phyloP scores from a whole-genome alignment of 2,329 filamentous ascomycete genomes.

The Pseudopyrenochaeta lycopersici region DNA sequence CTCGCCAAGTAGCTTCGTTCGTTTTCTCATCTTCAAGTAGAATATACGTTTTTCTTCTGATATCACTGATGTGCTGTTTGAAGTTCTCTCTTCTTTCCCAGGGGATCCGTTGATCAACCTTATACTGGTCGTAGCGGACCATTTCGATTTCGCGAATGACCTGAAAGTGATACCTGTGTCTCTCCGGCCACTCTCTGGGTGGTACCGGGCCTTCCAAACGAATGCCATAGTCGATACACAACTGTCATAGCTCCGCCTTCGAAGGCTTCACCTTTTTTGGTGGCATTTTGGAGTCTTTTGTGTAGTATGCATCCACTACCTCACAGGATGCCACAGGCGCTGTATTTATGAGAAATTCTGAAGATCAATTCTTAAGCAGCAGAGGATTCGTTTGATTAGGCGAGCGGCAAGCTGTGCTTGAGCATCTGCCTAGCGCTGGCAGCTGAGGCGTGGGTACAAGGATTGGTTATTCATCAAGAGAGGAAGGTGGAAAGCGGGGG shows the following conservation, averaged over 20 bases:
- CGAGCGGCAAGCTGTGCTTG: too few species aligned
- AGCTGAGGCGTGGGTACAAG: too few species aligned
- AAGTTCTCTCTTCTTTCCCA: background rate
- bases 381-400: too few species aligned
- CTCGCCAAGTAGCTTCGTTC: constrained; percentile 18
- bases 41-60: constrained; percentile 2
- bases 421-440: too few species aligned
- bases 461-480: too few species aligned
- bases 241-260: background rate
- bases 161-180: constrained; percentile 10
- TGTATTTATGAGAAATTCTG: too few species aligned
- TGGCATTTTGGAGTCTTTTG: background rate
- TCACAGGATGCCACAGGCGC: too few species aligned
- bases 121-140: constrained; percentile 11
- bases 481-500: too few species aligned
- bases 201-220: constrained; percentile 12
- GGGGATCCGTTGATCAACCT: background rate
- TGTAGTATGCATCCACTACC: too few species aligned
- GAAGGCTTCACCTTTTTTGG: constrained; percentile 6
- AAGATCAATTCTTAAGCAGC: too few species aligned
- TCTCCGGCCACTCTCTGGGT: constrained; percentile 5
- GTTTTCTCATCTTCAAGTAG: constrained; percentile 2
- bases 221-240: constrained; percentile 6
- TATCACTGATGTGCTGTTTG: background rate
- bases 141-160: constrained; percentile 10